Conservation (phyloP, 176 grass and related monocot genomes). For the Lolium perenne region DNA sequence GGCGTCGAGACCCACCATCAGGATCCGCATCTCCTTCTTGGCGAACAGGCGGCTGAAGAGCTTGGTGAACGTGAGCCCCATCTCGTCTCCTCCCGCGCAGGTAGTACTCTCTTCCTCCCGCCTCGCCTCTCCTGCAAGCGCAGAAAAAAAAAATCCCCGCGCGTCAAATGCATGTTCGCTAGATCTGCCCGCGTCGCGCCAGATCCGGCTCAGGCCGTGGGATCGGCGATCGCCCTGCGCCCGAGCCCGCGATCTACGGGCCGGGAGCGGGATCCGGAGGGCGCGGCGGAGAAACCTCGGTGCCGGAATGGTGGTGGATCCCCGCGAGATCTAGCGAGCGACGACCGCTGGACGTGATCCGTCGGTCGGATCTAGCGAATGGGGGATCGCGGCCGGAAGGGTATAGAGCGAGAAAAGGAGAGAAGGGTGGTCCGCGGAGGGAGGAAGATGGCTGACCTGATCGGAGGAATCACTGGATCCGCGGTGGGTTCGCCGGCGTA, state of each 20-base stretch:
- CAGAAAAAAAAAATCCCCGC: neutral
- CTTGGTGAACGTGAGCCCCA: slow-evolving; percentile 86
- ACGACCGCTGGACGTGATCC: neutral
- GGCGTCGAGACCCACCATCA: slow-evolving; percentile 78
- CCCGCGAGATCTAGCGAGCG: slow-evolving; percentile 9
- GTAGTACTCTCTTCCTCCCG: neutral
- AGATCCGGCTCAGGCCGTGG: slow-evolving; percentile 32
- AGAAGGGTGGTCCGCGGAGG: no score
- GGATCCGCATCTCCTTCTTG: slow-evolving; percentile 88
- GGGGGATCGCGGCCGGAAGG: neutral
- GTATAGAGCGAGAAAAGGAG: neutral
- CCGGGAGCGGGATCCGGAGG: slow-evolving; percentile 23
- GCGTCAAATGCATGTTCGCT: neutral
- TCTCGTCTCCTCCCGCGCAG: slow-evolving; percentile 32
- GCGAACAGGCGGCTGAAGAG: slow-evolving; percentile 78
- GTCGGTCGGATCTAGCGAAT: slow-evolving; percentile 19
- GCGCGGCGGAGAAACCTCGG: neutral
- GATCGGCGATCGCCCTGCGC: neutral
- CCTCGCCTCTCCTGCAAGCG: slow-evolving; percentile 42
- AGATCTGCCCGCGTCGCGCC: slow-evolving; percentile 37
- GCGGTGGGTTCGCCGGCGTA: slow-evolving; percentile 42
- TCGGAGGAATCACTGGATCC: slow-evolving; percentile 16
- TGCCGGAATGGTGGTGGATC: neutral
- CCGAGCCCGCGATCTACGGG: slow-evolving; percentile 1
- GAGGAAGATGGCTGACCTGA: slow-evolving; percentile 12